Conservation (phyloP, 441 rosid genomes). For the Adansonia rubrostipa region DNA sequence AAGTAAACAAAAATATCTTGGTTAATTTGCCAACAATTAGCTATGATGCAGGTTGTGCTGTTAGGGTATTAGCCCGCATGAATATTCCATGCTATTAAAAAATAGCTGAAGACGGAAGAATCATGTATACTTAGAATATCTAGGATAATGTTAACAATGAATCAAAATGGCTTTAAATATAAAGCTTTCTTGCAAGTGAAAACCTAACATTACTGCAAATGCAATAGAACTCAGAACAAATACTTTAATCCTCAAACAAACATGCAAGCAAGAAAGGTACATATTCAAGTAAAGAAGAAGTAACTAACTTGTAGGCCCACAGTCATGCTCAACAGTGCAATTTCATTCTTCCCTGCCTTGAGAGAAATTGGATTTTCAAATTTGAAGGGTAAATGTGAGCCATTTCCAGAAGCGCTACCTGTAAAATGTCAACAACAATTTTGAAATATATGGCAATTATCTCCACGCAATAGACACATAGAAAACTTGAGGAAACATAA, state of each 20-base stretch:
- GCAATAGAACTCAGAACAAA: slow-evolving; percentile 1
- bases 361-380: slow-evolving; percentile 66
- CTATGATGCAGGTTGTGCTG: background rate
- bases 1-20: background rate
- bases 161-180: background rate
- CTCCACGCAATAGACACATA: background rate
- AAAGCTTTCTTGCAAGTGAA: background rate
- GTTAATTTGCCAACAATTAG: background rate
- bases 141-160: background rate
- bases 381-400: slow-evolving; percentile 62
- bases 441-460: slow-evolving; percentile 15
- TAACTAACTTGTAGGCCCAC: slow-evolving; percentile 83
- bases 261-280: slow-evolving; percentile 1
- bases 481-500: background rate
- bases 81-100: background rate
- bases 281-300: slow-evolving; percentile 7
- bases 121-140: background rate
- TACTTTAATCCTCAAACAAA: slow-evolving; percentile 7
- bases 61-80: slow-evolving; percentile 5
- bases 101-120: background rate
- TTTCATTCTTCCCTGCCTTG: slow-evolving; percentile 76
- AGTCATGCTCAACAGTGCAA: slow-evolving; percentile 82
- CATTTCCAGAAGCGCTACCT: slow-evolving; percentile 88
- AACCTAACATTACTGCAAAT: background rate
- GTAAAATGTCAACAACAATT: slow-evolving; percentile 30